Conservation (phyloP, 495 filamentous ascomycete species). For the Hypoxylon crocopeplum region DNA sequence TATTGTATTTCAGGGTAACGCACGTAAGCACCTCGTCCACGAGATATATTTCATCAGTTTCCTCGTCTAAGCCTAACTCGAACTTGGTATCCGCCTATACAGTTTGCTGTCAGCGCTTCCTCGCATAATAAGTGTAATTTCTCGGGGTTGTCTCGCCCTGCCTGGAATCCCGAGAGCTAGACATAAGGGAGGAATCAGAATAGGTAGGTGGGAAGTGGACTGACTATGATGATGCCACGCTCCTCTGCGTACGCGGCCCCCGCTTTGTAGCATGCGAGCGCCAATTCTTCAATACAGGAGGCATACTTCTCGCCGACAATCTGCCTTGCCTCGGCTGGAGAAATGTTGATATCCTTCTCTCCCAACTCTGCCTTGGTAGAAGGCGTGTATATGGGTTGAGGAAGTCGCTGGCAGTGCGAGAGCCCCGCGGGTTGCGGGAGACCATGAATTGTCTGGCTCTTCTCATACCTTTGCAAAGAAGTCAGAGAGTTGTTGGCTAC, state of each 20-base stretch:
- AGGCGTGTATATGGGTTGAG: slow-evolving; percentile 82
- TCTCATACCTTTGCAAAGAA: not conserved
- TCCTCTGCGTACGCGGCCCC: slow-evolving; percentile 76
- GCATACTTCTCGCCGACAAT: slow-evolving; percentile 81
- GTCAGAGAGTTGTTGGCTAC: not conserved
- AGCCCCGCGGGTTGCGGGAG: slow-evolving; percentile 71
- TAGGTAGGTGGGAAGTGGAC: not conserved
- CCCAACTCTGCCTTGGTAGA: slow-evolving; percentile 89
- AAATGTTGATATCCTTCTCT: slow-evolving; percentile 90
- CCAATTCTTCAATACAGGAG: slow-evolving; percentile 73
- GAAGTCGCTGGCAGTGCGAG: slow-evolving; percentile 74
- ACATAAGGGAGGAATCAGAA: not conserved
- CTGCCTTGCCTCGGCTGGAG: slow-evolving; percentile 64
- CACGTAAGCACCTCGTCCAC: slow-evolving; percentile 89
- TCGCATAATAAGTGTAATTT: not conserved
- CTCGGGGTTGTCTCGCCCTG: not conserved
- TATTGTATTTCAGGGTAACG: not conserved
- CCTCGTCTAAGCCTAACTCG: slow-evolving; percentile 72
- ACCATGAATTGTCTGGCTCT: slow-evolving; percentile 72
- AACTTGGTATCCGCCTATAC: slow-evolving; percentile 62
- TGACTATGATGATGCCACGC: slow-evolving; percentile 79
- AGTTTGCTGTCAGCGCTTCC: slow-evolving; percentile 65
- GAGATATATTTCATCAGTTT: slow-evolving; percentile 77
- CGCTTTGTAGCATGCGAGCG: slow-evolving; percentile 73
- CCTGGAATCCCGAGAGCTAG: not conserved